Base-by-base conservation (phyloP, 208 protist genomes). In the Crithidia thermophila region DNA sequence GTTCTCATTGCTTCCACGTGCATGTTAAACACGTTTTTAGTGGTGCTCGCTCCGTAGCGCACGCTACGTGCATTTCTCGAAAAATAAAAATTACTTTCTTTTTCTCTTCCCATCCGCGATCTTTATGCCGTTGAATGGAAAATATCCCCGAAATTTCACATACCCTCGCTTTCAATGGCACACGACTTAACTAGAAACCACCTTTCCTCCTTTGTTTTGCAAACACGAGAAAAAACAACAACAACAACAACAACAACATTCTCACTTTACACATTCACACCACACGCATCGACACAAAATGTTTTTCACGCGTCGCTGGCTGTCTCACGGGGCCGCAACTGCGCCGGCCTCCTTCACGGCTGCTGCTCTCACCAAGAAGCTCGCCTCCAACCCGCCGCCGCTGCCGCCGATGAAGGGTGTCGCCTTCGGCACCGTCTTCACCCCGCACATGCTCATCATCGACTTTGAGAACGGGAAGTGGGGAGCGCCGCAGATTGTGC, bases 371-470 rank as follows among this genome's bases (percentile, higher is more conserved):
- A 49, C 18, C 7, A 85, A 75, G 51, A 49, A 4, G 21, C 61
- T 80, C n/a, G 66, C 57, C 25, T n/a, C 56, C 40, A 77, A 88
- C 56, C 62, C 83, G 16, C 74, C 83, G 18, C 85, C 85, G 30
- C 83, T 88, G 31, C 81, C 77, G 3, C 50, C 81, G 20, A 69
- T 91, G 71, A 71, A 86, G 63, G 76, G 68, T 11, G 78, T 94
- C 28, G 62, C 75, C 55, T 99, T 99, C 77, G 98, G 98, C 56
- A 87, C 78, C 21, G 67, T 85, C 36, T 99, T 99, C 68, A 91
- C 95, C 10, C 96, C 98, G 43, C 98, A 99, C 84, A 99, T 99
- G 98, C 56, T 99, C 25, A 78, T 93, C 34, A 81, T 98, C 53
- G 88, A 98, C 61, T 82, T 71, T 55, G 52, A 66, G 18, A 55